Base-by-base conservation (phyloP, 495 filamentous ascomycete species). In the Sordaria brevicollis region DNA sequence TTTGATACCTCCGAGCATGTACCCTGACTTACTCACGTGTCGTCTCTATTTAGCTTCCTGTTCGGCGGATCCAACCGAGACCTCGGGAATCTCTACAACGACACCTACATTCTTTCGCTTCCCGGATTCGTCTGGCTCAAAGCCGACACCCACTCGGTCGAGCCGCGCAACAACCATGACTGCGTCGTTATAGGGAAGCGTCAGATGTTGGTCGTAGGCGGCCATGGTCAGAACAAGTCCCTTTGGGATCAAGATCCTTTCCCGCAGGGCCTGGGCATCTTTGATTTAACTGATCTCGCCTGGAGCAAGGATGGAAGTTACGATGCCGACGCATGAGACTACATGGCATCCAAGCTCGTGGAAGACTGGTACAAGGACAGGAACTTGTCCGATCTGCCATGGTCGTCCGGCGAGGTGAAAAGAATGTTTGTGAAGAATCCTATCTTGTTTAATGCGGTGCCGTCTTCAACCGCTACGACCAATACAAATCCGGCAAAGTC, bases 101-200 rank as follows among this genome's bases (percentile, higher is more conserved):
- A 81, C 33, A 73, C 81, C 9, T 78, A 81, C 62, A 74, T 86
- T 21, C 76, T 85, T 7, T 81, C 78, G 37, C 72, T 86, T 2
- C 83, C 82, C 0, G 82, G 81, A 21, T 86, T 85, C 66, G 72
- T 78, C 37, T 85, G 84, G 77, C 76, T 80, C 35, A 73, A 74
- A 41, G 74, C 76, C 2, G 29, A 67, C 5, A 65, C 76, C 2
- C 35, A 65, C 1, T 62, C 71, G 0, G 77, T 71, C 1, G 78
- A 78, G 8, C 66, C 68, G n/a, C 75, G 81, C 2, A 73, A 69
- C 5, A 71, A 76, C 10, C 76, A 80, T 17, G 72, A 68, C 5
- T 83, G 81, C 49, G 76, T 76, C 21, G 31, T 76, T 1, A 74
- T 79, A 5, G 80, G 81, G 5, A 77, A 76, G 21, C 76, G 82